A percentile compares a stretch with the other conserved stretches of the same genome.
phyloP scores from a whole-genome alignment of 768 basidiomycete genomes.

The Amanita inopinata region DNA sequence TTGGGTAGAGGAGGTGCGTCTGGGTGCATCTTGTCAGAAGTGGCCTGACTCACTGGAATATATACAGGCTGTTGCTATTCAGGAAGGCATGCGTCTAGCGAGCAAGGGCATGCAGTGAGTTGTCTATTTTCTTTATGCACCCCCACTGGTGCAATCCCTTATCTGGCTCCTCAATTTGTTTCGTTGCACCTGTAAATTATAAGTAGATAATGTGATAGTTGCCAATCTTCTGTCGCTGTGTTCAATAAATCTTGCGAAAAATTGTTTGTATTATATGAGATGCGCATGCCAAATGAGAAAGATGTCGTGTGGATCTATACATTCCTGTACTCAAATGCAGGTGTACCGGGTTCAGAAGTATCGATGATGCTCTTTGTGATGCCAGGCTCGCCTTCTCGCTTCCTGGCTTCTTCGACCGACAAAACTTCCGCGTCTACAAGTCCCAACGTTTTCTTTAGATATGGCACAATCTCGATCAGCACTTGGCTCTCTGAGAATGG shows the following conservation, averaged over 20 bases:
- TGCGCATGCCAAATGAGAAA: too few species aligned
- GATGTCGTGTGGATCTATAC: constrained; percentile 23
- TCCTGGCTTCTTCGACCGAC: constrained; percentile 57
- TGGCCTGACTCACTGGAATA: constrained; percentile 3
- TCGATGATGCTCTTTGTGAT: constrained; percentile 68
- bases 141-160: too few species aligned
- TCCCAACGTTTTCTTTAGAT: constrained; percentile 69
- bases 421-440: constrained; percentile 64
- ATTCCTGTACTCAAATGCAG: constrained; percentile 85
- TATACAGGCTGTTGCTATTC: constrained; percentile 66
- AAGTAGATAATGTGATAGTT: too few species aligned
- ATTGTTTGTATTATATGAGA: not conserved
- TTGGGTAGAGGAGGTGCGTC: constrained; percentile 71
- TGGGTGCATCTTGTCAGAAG: constrained; percentile 1
- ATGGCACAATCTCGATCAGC: constrained; percentile 60
- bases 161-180: too few species aligned
- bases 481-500: constrained; percentile 78
- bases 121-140: not conserved
- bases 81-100: constrained; percentile 70
- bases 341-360: constrained; percentile 78
- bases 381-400: constrained; percentile 39
- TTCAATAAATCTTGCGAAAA: not conserved
- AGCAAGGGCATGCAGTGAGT: constrained; percentile 32
- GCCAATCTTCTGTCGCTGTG: too few species aligned
- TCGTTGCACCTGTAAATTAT: too few species aligned